phyloP scores from a whole-genome alignment of 345 rosid genomes.

The thale cress (Arabidopsis thaliana) region DNA sequence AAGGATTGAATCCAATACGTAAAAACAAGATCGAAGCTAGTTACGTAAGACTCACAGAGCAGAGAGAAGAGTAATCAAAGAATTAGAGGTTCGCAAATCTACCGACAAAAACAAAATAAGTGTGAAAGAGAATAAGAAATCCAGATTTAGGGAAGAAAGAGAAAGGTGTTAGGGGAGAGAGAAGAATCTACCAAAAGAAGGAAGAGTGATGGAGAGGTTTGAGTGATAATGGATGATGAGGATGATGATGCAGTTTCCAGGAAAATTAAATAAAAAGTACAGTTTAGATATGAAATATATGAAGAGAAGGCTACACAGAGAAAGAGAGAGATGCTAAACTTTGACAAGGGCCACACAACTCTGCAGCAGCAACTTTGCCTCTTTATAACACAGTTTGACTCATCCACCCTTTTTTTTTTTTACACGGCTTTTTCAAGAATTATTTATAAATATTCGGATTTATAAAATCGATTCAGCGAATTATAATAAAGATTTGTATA shows the following conservation, averaged over 20 bases:
- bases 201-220: conserved; percentile 28
- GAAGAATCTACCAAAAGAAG: conserved; percentile 32
- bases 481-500: not conserved
- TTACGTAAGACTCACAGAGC: not conserved
- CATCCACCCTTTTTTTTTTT: not conserved
- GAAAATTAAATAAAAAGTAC: not conserved
- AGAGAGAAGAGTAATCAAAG: not conserved
- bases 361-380: not conserved
- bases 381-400: conserved; percentile 14
- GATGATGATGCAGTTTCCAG: conserved; percentile 24
- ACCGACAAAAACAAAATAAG: conserved; percentile 14
- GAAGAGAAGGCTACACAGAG: not conserved
- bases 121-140: not conserved
- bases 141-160: conserved; percentile 17
- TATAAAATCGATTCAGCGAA: not conserved
- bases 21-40: conserved; percentile 5
- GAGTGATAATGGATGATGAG: not conserved
- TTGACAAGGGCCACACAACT: conserved; percentile 33
- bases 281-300: not conserved
- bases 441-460: no score
- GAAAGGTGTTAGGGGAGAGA: not conserved
- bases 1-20: conserved; percentile 1
- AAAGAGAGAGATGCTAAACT: conserved; percentile 20
- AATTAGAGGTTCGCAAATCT: conserved; percentile 10
- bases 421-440: no score